Evolutionary conservation across 148 eudicot species (phyloP).

Genomic region (Cornus controversa): DNA sequence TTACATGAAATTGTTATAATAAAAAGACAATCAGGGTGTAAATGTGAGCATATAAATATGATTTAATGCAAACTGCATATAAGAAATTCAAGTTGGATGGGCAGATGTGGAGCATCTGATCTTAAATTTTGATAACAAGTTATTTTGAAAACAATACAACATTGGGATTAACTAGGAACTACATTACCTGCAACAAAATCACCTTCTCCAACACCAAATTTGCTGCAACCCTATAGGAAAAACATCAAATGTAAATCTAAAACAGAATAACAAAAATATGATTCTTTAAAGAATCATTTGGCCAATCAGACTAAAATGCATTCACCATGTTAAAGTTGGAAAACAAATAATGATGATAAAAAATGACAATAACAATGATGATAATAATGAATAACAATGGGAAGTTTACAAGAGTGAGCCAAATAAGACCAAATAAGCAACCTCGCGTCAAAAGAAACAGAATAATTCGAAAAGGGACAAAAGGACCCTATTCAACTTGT

Average conservation of each 20-base stretch:
- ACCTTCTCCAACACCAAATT: conserved; percentile 52
- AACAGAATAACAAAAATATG: not conserved
- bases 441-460: not conserved
- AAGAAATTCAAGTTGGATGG: not conserved
- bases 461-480: not conserved
- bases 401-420: too few relatives aligned
- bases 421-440: too few relatives aligned
- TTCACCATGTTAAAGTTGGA: not conserved
- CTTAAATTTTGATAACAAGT: too few relatives aligned
- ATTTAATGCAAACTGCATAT: not conserved
- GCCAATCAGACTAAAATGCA: not conserved
- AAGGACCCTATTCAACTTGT: not conserved
- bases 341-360: not conserved
- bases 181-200: conserved; percentile 52
- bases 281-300: not conserved
- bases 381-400: too few relatives aligned
- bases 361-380: too few relatives aligned
- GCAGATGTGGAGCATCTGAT: not conserved
- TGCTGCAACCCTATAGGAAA: conserved; percentile 48
- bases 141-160: not conserved
- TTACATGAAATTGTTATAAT: not conserved
- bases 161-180: not conserved
- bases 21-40: too few relatives aligned
- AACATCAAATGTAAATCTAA: not conserved
- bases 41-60: not conserved